These are phyloP conservation scores for Paecilomyces sp. DNA, from an alignment of 2,329 filamentous ascomycete genomes.

Conservation along the genomic window DNA sequence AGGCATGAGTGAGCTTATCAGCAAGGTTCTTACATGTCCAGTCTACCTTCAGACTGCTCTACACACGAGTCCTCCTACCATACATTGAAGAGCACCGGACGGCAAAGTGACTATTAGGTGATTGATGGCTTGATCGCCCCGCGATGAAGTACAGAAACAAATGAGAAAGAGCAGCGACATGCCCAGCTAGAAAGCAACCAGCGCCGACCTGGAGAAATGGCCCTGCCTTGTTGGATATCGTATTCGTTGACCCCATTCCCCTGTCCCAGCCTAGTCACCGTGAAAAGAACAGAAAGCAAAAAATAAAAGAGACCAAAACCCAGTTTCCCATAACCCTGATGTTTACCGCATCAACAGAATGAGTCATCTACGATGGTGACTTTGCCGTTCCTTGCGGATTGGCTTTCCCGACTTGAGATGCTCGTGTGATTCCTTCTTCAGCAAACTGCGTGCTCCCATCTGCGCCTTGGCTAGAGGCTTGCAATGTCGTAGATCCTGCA, in stretches of 20 bases:
- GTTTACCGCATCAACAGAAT: background rate
- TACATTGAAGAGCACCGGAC: background rate
- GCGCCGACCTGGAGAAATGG: background rate
- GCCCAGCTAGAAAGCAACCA: background rate
- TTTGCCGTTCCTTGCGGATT: background rate
- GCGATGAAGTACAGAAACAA: background rate
- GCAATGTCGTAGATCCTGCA: slow-evolving; percentile 20
- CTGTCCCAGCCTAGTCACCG: background rate
- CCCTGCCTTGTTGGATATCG: background rate
- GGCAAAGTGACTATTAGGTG: background rate
- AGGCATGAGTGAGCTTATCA: background rate
- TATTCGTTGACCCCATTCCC: background rate
- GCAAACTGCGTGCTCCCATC: slow-evolving; percentile 22
- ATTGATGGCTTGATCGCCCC: background rate
- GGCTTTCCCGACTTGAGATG: slow-evolving; percentile 4
- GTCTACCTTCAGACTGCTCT: background rate
- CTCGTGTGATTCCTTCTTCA: slow-evolving; percentile 14
- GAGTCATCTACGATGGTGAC: background rate
- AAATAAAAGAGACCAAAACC: slow-evolving; percentile 1
- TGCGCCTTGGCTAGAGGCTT: slow-evolving; percentile 27
- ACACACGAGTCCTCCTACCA: background rate
- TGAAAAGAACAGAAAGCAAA: slow-evolving; percentile 1
- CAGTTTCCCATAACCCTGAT: background rate
- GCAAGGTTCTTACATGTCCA: background rate
- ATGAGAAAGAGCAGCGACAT: background rate